Conservation (phyloP, 2,329 filamentous ascomycete genomes). For the Fusarium globosum region DNA sequence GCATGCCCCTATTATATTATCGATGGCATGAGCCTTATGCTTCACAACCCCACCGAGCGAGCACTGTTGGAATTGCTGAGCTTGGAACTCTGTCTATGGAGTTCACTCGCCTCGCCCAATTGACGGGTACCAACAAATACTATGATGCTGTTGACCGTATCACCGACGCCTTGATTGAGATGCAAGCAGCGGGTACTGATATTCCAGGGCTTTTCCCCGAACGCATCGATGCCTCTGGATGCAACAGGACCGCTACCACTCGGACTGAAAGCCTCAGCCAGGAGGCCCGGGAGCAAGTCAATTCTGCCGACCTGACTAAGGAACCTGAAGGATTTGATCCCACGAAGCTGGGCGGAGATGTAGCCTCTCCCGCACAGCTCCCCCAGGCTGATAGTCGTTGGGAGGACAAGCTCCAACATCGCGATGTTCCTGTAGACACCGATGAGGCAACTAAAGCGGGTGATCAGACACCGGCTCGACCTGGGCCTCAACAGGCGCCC, state of each 20-base stretch:
- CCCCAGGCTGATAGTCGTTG: slow-evolving; percentile 32
- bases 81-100: slow-evolving; percentile 85
- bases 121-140: slow-evolving; percentile 84
- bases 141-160: slow-evolving; percentile 91
- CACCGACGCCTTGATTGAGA: slow-evolving; percentile 80
- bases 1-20: slow-evolving; percentile 88
- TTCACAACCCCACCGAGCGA: slow-evolving; percentile 72
- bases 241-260: slow-evolving; percentile 66
- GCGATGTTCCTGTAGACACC: slow-evolving; percentile 6
- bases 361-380: slow-evolving; percentile 17
- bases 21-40: slow-evolving; percentile 76
- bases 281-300: slow-evolving; percentile 51
- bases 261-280: slow-evolving; percentile 46
- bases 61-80: slow-evolving; percentile 72
- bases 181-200: slow-evolving; percentile 75
- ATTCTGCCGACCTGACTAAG: slow-evolving; percentile 45
- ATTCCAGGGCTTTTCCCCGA: slow-evolving; percentile 86
- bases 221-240: slow-evolving; percentile 81
- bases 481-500: slow-evolving; percentile 21
- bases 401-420: slow-evolving; percentile 35
- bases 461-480: background rate
- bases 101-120: slow-evolving; percentile 87
- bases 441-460: background rate
- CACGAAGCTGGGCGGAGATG: background rate
- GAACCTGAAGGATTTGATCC: slow-evolving; percentile 46